Conservation (phyloP, 495 filamentous ascomycete species). For the Friedmanniomyces endolithicus region DNA sequence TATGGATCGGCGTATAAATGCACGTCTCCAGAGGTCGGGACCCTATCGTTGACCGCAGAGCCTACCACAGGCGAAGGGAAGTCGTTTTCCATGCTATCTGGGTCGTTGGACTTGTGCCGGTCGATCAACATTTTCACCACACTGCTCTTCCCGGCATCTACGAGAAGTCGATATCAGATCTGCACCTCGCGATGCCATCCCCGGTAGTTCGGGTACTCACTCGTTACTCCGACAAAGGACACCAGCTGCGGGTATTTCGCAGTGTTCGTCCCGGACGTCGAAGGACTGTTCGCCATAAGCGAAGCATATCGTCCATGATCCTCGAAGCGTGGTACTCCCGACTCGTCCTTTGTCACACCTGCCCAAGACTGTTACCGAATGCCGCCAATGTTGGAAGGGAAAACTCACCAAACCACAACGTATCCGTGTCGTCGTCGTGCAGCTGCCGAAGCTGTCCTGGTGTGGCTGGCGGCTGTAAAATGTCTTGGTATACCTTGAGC, state of each 20-base stretch:
- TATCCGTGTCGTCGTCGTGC: background rate
- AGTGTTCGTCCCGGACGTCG: background rate
- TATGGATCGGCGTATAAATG: slow-evolving; percentile 49
- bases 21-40: slow-evolving; percentile 48
- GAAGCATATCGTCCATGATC: slow-evolving; percentile 5
- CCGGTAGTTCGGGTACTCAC: background rate
- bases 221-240: slow-evolving; percentile 30
- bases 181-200: background rate
- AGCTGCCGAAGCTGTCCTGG: background rate
- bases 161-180: slow-evolving; percentile 9
- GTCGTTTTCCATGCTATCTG: background rate
- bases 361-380: too few relatives aligned
- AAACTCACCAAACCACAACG: background rate
- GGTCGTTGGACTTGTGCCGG: background rate
- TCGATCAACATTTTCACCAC: slow-evolving; percentile 42
- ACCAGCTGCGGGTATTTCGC: slow-evolving; percentile 25
- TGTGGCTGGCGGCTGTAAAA: background rate
- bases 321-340: slow-evolving; percentile 1
- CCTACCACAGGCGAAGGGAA: slow-evolving; percentile 27
- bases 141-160: slow-evolving; percentile 42
- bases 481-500: background rate
- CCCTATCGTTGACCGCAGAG: slow-evolving; percentile 23
- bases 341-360: background rate
- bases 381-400: too few relatives aligned
- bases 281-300: slow-evolving; percentile 1